Evolutionary conservation across 331 rosid genomes (phyloP), one percentile per base, ranked within the genome.

Genomic region (Quercus phellos): DNA sequence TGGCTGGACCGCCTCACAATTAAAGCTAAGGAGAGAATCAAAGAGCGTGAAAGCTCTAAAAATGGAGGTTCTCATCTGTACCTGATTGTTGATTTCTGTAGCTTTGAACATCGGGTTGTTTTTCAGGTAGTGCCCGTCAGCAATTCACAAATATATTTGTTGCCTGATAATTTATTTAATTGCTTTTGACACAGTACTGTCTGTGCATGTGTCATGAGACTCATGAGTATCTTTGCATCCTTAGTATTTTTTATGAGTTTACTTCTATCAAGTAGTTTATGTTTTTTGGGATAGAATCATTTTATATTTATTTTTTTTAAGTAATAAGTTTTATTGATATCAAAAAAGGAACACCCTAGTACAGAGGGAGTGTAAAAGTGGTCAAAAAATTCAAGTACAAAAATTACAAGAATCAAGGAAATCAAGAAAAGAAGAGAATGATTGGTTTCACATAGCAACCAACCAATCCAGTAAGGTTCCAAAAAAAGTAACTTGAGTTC

Each of bases 1-100:
- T 95, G 99, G 99, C 84, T 95, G 66, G 99, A 95, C 32, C 97
- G 98, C 72, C 91, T 95, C 51, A 87, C 98, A 32, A 92, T 94
- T 82, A 92, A 89, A 86, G 72, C 89, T 50, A 85, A 86, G 90
- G 99, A 93, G 69, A 88, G 42, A 85, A 93, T 89, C 75, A 95
- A 89, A 90, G 97, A 93, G 55, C 87, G 84, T 38, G 97, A 93
- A 85, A 86, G 87, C 89, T 80, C 84, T 70, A 88, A 72, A 85
- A 91, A 87, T 74, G 98, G 98, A 81, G 89, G 84, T 84, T 87
- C 96, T 87, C 88, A 92, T 78, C 64, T 92, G 66, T 93, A 88
- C 82, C 82, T 95, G 82, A 88, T 93, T 81, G 96, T 95, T 63
- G 99, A 95, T 83, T 95, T 95, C 78, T 90, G 91, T 68, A 87